These are phyloP conservation scores for Amylostereum areolatum DNA, from an alignment of 1,284 basidiomycete genomes.

Conservation along the genomic window DNA sequence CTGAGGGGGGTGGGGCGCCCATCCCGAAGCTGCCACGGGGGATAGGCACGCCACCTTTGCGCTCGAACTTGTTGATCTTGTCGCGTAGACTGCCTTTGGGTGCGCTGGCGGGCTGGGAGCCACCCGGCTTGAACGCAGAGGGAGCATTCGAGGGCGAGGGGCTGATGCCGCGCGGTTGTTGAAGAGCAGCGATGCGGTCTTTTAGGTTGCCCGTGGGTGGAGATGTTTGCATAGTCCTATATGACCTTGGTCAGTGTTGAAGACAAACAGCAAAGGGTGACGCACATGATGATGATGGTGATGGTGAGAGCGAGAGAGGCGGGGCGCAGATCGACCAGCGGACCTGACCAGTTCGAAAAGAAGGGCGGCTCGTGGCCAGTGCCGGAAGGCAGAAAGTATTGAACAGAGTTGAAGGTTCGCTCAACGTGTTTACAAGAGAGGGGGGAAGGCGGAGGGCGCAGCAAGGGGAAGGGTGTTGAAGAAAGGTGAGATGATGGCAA, in stretches of 20 bases:
- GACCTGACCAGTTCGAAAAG: too few relatives aligned
- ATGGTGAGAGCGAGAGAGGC: too few relatives aligned
- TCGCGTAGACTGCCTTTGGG: conserved; percentile 44
- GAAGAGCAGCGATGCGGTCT: conserved; percentile 70
- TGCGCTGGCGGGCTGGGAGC: conserved; percentile 9
- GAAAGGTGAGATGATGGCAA: too few relatives aligned
- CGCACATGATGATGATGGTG: background rate
- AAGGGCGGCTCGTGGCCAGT: too few relatives aligned
- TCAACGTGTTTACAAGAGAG: too few relatives aligned
- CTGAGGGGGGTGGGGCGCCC: conserved; percentile 50
- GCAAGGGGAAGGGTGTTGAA: too few relatives aligned
- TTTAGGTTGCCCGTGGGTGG: conserved; percentile 38
- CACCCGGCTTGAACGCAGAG: background rate
- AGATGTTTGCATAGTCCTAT: too few relatives aligned
- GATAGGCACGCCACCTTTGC: conserved; percentile 65
- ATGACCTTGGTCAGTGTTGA: background rate
- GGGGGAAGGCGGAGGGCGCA: too few relatives aligned
- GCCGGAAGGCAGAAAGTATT: too few relatives aligned
- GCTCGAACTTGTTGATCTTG: conserved; percentile 73
- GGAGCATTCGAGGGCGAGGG: conserved; percentile 16
- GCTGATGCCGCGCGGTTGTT: conserved; percentile 45
- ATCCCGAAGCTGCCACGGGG: conserved; percentile 70
- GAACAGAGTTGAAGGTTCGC: too few relatives aligned
- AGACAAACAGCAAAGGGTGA: background rate
- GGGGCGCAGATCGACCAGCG: too few relatives aligned